Conservation (phyloP, 2,329 filamentous ascomycete genomes). For the Hypoxylon rubiginosum region DNA sequence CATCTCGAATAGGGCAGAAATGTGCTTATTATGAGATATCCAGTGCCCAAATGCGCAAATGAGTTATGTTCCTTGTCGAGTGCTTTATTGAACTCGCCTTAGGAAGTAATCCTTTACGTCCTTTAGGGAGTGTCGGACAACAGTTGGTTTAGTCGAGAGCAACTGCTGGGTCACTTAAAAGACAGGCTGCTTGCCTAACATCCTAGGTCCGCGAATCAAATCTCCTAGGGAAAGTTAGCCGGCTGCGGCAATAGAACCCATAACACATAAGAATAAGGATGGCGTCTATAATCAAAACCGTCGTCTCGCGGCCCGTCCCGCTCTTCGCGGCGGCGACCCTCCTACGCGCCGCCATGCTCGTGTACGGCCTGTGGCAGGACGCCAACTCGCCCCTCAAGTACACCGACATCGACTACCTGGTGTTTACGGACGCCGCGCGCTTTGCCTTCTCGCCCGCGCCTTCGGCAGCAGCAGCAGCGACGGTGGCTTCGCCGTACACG, state of each 20-base stretch:
- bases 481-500: constrained; percentile 81
- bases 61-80: not conserved
- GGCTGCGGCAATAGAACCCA: not conserved
- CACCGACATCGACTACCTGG: constrained; percentile 98
- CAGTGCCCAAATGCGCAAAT: not conserved
- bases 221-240: not conserved
- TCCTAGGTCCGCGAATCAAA: not conserved
- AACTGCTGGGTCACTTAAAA: not conserved
- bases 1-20: not conserved
- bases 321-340: constrained; percentile 71
- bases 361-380: constrained; percentile 95
- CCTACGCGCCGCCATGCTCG: constrained; percentile 79
- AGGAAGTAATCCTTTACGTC: not conserved
- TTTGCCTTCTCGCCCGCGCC: constrained; percentile 78
- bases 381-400: constrained; percentile 93
- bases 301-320: constrained; percentile 58
- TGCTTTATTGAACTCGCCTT: not conserved
- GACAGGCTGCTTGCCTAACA: constrained; percentile 10
- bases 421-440: constrained; percentile 95
- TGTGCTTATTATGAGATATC: not conserved
- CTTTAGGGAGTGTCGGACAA: not conserved
- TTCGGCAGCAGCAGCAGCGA: too few relatives aligned
- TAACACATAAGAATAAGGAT: too few relatives aligned
- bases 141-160: not conserved
- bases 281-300: constrained; percentile 41